A percentile compares a stretch with the other conserved stretches of the same genome.
These are phyloP conservation scores for Corynespora cassiicola DNA, from an alignment of 2,329 filamentous ascomycete genomes.

Conservation along the genomic window DNA sequence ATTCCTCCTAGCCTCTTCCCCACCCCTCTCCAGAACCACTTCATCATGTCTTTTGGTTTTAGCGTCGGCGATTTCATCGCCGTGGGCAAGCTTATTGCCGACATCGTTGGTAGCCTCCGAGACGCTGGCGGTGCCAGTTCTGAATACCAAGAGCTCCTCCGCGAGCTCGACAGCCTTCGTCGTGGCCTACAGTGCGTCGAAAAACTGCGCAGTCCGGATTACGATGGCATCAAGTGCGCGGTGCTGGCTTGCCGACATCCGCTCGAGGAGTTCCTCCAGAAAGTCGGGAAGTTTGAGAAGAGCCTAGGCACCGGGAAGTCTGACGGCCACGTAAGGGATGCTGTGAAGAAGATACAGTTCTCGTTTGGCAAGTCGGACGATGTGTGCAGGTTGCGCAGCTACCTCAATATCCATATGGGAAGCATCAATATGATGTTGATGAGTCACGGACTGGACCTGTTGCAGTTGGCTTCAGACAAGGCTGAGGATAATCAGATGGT, in stretches of 20 bases:
- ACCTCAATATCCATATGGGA: constrained; percentile 11
- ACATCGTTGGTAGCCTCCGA: constrained; percentile 6
- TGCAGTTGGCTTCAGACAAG: background rate
- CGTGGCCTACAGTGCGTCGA: constrained; percentile 13
- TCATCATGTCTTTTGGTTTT: constrained; percentile 29
- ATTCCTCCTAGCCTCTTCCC: constrained; percentile 6
- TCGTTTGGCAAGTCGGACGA: constrained; percentile 2
- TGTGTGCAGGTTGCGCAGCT: constrained; percentile 4
- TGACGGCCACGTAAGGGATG: background rate
- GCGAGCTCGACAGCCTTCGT: constrained; percentile 7
- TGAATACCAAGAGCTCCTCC: constrained; percentile 18
- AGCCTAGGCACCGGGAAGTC: constrained; percentile 5
- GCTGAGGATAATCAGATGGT: too few relatives aligned
- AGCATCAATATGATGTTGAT: constrained; percentile 12
- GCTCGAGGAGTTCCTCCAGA: constrained; percentile 12
- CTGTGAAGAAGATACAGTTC: constrained; percentile 9
- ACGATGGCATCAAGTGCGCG: constrained; percentile 8
- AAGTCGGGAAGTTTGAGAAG: constrained; percentile 12
- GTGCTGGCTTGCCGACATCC: constrained; percentile 11
- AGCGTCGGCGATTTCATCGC: constrained; percentile 24
- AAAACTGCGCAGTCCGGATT: constrained; percentile 1
- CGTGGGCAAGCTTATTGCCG: constrained; percentile 7
- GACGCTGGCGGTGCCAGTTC: constrained; percentile 9
- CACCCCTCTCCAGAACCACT: background rate
- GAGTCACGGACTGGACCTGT: constrained; percentile 3